Evolutionary conservation across 208 protist species (phyloP).

Genomic region (Trypanosoma platydactyli): DNA sequence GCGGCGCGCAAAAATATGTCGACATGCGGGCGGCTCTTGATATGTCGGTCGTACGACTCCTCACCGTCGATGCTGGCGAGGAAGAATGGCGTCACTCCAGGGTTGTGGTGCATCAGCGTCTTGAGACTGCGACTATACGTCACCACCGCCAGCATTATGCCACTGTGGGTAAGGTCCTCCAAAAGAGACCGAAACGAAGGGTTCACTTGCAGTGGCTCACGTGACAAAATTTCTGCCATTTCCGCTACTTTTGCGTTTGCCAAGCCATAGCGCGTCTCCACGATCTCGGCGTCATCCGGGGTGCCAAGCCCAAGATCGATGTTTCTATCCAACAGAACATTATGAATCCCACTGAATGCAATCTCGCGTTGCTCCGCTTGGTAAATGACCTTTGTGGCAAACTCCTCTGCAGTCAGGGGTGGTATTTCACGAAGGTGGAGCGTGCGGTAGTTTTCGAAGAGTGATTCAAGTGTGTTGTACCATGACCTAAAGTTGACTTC

Average conservation of each 20-base stretch:
- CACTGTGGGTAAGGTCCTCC: conserved; percentile 50
- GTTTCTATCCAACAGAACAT: conserved; percentile 67
- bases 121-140: conserved; percentile 81
- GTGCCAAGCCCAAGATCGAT: conserved; percentile 82
- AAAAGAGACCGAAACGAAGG: conserved; percentile 54
- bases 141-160: conserved; percentile 73
- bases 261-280: conserved; percentile 87
- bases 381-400: conserved; percentile 83
- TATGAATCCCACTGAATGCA: conserved; percentile 86
- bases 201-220: conserved; percentile 55
- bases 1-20: conserved; percentile 78
- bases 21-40: conserved; percentile 77
- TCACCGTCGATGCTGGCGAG: conserved; percentile 84
- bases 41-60: conserved; percentile 76
- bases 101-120: conserved; percentile 50
- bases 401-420: conserved; percentile 81
- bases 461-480: conserved; percentile 78
- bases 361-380: conserved; percentile 73
- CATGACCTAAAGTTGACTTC: conserved; percentile 87
- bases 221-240: conserved; percentile 73
- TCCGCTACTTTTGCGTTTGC: conserved; percentile 90
- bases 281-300: conserved; percentile 87
- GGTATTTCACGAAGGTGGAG: conserved; percentile 76
- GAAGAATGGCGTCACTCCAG: conserved; percentile 64
- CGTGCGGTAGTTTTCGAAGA: conserved; percentile 84